A percentile compares a stretch with the other conserved stretches of the same genome.
Evolutionary conservation across 2,329 filamentous ascomycete species (phyloP).

Genomic region (Fusarium cicatricum): DNA sequence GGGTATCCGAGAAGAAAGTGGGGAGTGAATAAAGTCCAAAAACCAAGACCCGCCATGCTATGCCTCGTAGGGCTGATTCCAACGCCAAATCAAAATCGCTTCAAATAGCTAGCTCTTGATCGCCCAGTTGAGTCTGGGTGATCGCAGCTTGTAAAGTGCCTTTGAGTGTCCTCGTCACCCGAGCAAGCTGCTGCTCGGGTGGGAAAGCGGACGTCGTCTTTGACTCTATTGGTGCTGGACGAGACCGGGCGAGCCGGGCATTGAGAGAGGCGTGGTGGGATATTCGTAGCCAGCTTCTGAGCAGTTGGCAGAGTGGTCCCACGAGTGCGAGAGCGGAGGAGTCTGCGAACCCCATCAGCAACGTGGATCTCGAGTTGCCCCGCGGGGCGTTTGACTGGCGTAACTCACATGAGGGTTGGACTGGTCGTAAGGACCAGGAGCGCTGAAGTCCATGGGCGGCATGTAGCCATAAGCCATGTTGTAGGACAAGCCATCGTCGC

Average conservation of each 20-base stretch:
- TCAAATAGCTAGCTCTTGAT: constrained; percentile 24
- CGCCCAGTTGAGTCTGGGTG: not conserved
- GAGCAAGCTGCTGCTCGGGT: not conserved
- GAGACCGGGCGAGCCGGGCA: constrained; percentile 72
- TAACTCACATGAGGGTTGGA: constrained; percentile 79
- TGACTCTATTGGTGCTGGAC: constrained; percentile 41
- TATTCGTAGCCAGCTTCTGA: constrained; percentile 70
- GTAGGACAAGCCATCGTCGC: constrained; percentile 68
- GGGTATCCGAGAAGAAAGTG: constrained; percentile 28
- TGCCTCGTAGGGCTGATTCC: constrained; percentile 31
- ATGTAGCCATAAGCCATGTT: constrained; percentile 75
- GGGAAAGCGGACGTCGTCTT: not conserved
- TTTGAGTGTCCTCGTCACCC: not conserved
- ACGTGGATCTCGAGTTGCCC: constrained; percentile 50
- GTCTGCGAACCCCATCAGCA: constrained; percentile 69
- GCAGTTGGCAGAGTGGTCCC: constrained; percentile 71
- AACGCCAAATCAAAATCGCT: constrained; percentile 37
- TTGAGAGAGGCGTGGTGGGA: constrained; percentile 76
- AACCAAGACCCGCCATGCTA: constrained; percentile 38
- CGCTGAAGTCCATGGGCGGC: constrained; percentile 69
- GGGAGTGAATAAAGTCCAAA: constrained; percentile 34
- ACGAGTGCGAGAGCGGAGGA: constrained; percentile 78
- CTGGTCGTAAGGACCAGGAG: constrained; percentile 69
- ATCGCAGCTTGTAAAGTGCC: not conserved
- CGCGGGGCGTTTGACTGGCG: constrained; percentile 50